These are phyloP conservation scores for Corynascus novoguineensis DNA, from an alignment of 495 filamentous ascomycete genomes.

Conservation along the genomic window DNA sequence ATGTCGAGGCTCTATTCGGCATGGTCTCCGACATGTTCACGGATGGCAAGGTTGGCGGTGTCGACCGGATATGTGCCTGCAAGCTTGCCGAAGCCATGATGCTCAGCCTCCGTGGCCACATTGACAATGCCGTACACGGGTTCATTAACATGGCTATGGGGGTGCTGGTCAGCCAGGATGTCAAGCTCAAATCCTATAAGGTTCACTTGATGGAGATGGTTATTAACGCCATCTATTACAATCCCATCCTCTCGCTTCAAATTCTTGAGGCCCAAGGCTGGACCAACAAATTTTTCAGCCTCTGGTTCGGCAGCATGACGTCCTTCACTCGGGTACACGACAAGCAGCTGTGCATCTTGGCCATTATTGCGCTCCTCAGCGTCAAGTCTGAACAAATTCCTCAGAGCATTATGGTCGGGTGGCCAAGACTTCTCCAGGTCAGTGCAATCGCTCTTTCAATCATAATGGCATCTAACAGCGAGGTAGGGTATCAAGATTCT, in stretches of 20 bases:
- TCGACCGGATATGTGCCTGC: slow-evolving; percentile 97
- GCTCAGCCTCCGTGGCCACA: slow-evolving; percentile 86
- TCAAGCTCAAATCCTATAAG: slow-evolving; percentile 81
- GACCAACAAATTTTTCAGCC: slow-evolving; percentile 99
- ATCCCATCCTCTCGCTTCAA: slow-evolving; percentile 73
- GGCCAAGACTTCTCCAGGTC: slow-evolving; percentile 80
- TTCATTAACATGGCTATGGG: slow-evolving; percentile 87
- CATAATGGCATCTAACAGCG: neutral
- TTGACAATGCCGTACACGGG: slow-evolving; percentile 77
- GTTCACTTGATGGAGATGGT: slow-evolving; percentile 99
- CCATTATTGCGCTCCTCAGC: slow-evolving; percentile 78
- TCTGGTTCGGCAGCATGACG: slow-evolving; percentile 96
- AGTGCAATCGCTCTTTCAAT: neutral
- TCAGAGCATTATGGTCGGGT: slow-evolving; percentile 83
- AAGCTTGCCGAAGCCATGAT: slow-evolving; percentile 96
- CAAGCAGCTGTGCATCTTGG: slow-evolving; percentile 94
- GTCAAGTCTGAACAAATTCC: slow-evolving; percentile 74
- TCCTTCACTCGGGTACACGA: slow-evolving; percentile 91
- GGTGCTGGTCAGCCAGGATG: slow-evolving; percentile 62
- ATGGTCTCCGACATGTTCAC: slow-evolving; percentile 66
- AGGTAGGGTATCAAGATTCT: slow-evolving; percentile 69
- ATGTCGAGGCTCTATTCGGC: slow-evolving; percentile 77
- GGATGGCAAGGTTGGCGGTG: slow-evolving; percentile 85
- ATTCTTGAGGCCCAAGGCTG: slow-evolving; percentile 82
- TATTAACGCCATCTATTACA: slow-evolving; percentile 97